Evolutionary conservation across 345 rosid species (phyloP).

Genomic region (Moricandia moricandioides): DNA sequence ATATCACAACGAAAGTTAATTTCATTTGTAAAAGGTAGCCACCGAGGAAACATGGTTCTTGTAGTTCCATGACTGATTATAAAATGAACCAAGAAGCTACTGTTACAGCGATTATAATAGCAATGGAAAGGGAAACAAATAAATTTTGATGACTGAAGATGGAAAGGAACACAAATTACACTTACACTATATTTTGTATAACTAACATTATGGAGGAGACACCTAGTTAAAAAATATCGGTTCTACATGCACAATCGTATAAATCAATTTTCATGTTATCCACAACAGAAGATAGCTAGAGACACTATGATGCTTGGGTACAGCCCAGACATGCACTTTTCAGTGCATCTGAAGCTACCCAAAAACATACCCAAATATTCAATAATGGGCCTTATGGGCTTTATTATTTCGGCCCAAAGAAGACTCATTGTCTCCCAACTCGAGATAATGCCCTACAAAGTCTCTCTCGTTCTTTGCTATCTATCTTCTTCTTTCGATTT

Average conservation of each 20-base stretch:
- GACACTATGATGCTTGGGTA: not conserved
- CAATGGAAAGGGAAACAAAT: too few relatives aligned
- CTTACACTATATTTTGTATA: not conserved
- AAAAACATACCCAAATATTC: not conserved
- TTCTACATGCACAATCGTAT: not conserved
- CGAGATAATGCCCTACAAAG: slow-evolving; percentile 16
- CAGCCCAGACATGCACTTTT: not conserved
- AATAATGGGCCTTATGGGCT: slow-evolving; percentile 11
- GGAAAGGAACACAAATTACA: slow-evolving; percentile 36
- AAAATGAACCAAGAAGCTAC: not conserved
- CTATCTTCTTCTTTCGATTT: slow-evolving; percentile 24
- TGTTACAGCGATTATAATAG: too few relatives aligned
- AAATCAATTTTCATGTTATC: not conserved
- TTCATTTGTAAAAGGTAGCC: not conserved
- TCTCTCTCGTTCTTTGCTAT: not conserved
- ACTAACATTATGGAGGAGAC: slow-evolving; percentile 40
- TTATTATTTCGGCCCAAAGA: slow-evolving; percentile 9
- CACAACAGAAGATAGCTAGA: not conserved
- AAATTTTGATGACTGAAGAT: not conserved
- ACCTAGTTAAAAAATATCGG: slow-evolving; percentile 8
- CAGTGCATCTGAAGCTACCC: not conserved
- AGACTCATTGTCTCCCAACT: slow-evolving; percentile 9
- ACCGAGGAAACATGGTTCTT: not conserved
- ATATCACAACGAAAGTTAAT: slow-evolving; percentile 36
- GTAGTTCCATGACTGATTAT: not conserved